Conservation (phyloP, 1,139 yeast species). For the Pichia sp. region DNA sequence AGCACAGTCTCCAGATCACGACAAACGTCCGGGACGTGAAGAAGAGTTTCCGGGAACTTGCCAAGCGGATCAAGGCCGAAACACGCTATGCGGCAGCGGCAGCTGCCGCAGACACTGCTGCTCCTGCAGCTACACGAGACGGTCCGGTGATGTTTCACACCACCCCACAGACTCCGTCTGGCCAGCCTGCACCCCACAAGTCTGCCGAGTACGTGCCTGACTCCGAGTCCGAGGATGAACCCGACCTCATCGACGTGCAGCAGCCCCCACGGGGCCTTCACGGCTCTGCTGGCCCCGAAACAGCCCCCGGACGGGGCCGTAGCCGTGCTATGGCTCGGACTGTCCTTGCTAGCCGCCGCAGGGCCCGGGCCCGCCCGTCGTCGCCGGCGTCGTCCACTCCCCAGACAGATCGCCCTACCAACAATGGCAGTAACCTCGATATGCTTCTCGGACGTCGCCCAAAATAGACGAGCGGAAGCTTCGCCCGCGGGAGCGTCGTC, state of each 20-base stretch:
- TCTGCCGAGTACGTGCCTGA: neutral
- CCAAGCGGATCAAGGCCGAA: constrained; percentile 28
- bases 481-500: neutral
- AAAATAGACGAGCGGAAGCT: neutral
- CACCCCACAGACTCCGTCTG: too few relatives aligned
- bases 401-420: neutral
- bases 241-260: neutral
- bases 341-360: neutral
- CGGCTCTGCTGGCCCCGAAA: neutral
- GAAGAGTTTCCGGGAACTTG: constrained; percentile 31
- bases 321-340: neutral
- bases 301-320: neutral
- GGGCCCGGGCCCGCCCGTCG: too few relatives aligned
- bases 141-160: too few relatives aligned
- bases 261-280: neutral
- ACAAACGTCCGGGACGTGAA: constrained; percentile 21
- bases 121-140: neutral
- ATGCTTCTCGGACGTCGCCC: neutral
- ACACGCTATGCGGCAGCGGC: constrained; percentile 14
- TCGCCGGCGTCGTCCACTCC: too few relatives aligned
- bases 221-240: neutral
- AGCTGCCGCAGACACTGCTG: neutral
- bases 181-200: too few relatives aligned
- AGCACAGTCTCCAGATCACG: neutral
- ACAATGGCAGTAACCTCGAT: constrained; percentile 1